Evolutionary conservation across 148 eudicot species (phyloP).

Genomic region (Beta vulgaris): DNA sequence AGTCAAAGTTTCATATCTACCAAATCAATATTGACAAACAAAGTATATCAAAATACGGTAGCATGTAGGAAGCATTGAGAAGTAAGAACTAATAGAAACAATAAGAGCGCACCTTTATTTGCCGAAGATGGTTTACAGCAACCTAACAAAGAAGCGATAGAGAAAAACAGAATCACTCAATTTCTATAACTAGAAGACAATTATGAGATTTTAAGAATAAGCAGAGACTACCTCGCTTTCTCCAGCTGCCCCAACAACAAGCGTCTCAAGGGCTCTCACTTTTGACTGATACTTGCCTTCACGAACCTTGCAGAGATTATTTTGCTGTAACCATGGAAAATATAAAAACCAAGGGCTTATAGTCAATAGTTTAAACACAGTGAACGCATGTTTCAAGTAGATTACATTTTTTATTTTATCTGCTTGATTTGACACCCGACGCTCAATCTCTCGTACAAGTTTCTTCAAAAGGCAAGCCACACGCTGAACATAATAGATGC

Average conservation of each 20-base stretch:
- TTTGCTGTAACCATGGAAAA: constrained; percentile 58
- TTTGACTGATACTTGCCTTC: constrained; percentile 73
- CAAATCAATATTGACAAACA: neutral
- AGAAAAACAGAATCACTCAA: constrained; percentile 8
- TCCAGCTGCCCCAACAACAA: constrained; percentile 72
- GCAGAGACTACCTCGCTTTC: constrained; percentile 70
- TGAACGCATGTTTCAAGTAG: constrained; percentile 6
- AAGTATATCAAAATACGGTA: constrained; percentile 4
- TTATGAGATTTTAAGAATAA: neutral
- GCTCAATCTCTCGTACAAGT: constrained; percentile 84
- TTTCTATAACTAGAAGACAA: neutral
- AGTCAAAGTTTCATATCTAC: neutral
- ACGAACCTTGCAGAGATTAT: constrained; percentile 58
- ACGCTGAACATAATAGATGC: constrained; percentile 42
- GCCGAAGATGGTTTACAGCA: constrained; percentile 67
- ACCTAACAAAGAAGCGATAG: constrained; percentile 45
- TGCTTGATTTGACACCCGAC: constrained; percentile 64
- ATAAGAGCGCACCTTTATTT: constrained; percentile 56
- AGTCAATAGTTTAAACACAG: neutral
- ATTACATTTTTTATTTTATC: constrained; percentile 62
- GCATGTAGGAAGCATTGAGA: constrained; percentile 10
- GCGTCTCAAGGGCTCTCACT: constrained; percentile 75
- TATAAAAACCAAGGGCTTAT: constrained; percentile 14
- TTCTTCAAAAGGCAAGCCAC: constrained; percentile 68
- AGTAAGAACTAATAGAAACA: constrained; percentile 12